Evolutionary conservation across 305 asterid genomes (phyloP), one percentile per base, ranked within the genome.

Genomic region (Salvia sclarea): DNA sequence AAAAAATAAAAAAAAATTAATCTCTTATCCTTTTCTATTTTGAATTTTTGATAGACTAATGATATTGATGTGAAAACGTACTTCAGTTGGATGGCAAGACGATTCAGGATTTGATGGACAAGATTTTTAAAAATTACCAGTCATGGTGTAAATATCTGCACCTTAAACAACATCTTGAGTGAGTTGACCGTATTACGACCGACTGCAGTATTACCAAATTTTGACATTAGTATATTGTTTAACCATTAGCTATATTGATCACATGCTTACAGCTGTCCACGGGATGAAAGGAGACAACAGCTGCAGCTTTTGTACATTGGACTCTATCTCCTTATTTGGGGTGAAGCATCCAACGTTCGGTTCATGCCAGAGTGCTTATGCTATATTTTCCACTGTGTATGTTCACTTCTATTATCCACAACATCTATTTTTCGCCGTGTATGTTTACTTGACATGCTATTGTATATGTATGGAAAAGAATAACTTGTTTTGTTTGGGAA

Each of bases 361-460:
- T 92, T 92, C 73, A 92, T 92, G 98, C 98, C 98, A 3, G 98
- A 92, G 74, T 92, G 98, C 86, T 58, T 92, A 70, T 92, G 98
- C 87, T 92, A 90, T 82, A 90, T 92, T 54, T 92, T 92, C 76
- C 97, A 92, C 84, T 73, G 69, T 71, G 98, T 92, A 88, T n/a
- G 97, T 81, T 76, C 54, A 64, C 66, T 75, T 75, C 64, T 58
- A 30, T 71, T 17, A 37, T 37, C 18, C 40, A 25, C 22, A 12
- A 37, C 56, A 40, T 49, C 44, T 82, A 90, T 92, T 54, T 92
- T 92, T 77, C 97, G 90, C 84, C 73, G 69, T 71, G 98, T 92
- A 88, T n/a, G 97, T 81, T 59, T 76, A 68, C 66, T 64, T 59
- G 52, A 38, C 66, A 50, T 47, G 63, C 56, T 21, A 1, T 22